A percentile compares a stretch with the other conserved stretches of the same genome.
phyloP scores from a whole-genome alignment of 495 filamentous ascomycete species.

The Penicillium cataractarum region DNA sequence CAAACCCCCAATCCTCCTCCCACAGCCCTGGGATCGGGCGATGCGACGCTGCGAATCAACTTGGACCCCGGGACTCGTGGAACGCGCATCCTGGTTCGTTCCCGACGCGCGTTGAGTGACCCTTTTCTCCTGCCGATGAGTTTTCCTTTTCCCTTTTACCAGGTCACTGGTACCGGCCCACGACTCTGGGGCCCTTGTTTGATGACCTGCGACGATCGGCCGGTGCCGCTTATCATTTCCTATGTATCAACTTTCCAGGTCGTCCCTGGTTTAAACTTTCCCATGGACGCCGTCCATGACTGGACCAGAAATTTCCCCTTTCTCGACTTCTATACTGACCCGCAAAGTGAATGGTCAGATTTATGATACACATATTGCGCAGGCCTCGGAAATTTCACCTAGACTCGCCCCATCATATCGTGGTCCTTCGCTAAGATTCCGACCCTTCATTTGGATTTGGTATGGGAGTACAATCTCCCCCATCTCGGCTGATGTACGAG shows the following conservation, averaged over 20 bases:
- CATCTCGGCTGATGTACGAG: not conserved
- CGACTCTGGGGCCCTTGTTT: not conserved
- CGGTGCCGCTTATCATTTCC: not conserved
- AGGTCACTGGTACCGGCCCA: conserved; percentile 7
- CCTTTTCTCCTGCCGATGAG: not conserved
- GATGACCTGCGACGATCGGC: not conserved
- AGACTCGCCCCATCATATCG: not conserved
- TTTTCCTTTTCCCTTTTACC: conserved; percentile 3
- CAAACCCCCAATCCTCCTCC: conserved; percentile 1
- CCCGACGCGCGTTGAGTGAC: not conserved
- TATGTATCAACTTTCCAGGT: conserved; percentile 2
- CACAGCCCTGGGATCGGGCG: conserved; percentile 18
- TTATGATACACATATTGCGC: too few species aligned
- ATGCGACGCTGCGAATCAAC: conserved; percentile 14
- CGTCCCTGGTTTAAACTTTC: not conserved
- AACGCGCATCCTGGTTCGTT: conserved; percentile 7
- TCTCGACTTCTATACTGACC: too few species aligned
- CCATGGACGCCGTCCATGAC: not conserved
- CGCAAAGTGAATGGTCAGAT: too few species aligned
- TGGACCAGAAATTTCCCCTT: not conserved
- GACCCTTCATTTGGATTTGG: too few species aligned
- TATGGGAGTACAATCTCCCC: not conserved
- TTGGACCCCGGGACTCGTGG: not conserved
- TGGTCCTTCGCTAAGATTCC: not conserved
- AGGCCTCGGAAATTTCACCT: not conserved